Percentiles rank a stretch among this genome's conserved stretches.
Conservation (phyloP, 2,329 filamentous ascomycete genomes). For the Trichoderma polysporum region DNA sequence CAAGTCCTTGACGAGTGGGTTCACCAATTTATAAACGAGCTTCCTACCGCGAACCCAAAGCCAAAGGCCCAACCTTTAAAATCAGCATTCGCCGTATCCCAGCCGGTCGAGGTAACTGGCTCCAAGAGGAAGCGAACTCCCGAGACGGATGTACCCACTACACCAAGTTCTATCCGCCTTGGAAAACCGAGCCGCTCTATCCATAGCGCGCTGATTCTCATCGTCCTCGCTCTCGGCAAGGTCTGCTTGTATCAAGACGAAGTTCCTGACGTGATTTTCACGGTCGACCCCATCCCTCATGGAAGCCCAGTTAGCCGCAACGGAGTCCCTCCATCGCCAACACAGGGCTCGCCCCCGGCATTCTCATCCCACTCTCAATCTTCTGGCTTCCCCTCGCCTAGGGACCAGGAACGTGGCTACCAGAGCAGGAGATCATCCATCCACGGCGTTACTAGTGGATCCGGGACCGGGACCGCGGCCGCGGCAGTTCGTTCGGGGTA, state of each 20-base stretch:
- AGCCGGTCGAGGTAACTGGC: constrained; percentile 33
- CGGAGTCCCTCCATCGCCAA: constrained; percentile 52
- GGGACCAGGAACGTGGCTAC: constrained; percentile 47
- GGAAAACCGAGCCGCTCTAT: constrained; percentile 64
- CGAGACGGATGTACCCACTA: constrained; percentile 35
- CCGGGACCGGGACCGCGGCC: constrained; percentile 7
- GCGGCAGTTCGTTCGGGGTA: constrained; percentile 30
- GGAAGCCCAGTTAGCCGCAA: constrained; percentile 46
- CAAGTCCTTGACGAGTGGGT: constrained; percentile 54
- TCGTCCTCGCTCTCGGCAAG: constrained; percentile 83
- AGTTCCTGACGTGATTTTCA: constrained; percentile 57
- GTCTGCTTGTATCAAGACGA: constrained; percentile 62
- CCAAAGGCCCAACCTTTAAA: constrained; percentile 30
- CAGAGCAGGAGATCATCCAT: constrained; percentile 54
- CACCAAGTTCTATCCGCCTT: constrained; percentile 38
- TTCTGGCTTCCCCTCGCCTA: constrained; percentile 52
- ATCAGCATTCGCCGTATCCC: constrained; percentile 35
- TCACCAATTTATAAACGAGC: constrained; percentile 49
- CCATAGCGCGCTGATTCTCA: constrained; percentile 76
- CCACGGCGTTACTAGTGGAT: constrained; percentile 38
- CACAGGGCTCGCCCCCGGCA: constrained; percentile 54
- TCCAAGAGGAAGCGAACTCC: constrained; percentile 59
- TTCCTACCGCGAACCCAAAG: constrained; percentile 40
- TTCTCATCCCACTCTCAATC: constrained; percentile 48
- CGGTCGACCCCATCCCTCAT: constrained; percentile 33